Base-by-base conservation (phyloP, 176 grass and related monocot species). In the Bothriochloa decipiens region DNA sequence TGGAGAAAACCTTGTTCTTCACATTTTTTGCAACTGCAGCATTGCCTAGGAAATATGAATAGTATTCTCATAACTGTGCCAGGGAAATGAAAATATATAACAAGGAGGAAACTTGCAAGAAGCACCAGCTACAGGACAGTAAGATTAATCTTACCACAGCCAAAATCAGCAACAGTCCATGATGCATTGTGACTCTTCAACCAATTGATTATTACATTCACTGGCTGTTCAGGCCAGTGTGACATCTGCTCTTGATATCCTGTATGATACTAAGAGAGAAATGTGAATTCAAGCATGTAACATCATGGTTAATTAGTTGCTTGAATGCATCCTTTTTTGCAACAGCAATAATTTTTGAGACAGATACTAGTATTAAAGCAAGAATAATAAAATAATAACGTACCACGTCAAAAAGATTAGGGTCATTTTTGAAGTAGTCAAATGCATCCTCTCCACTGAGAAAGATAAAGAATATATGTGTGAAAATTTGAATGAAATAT, bases 211-310 rank as follows among this genome's bases (percentile, higher is more conserved):
- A 98, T 96, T 40, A 90, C 76, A 80, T 96, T 96, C 62, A 96
- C 93, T 46, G 96, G 96, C 57, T 92, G 87, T 66, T 96, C 91
- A 71, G 96, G 96, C 96, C 96, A 98, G 81, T 72, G 93, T 32
- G 91, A 86, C 96, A 98, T 95, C 79, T 98, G 93, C 23, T 95
- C 89, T 87, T 86, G 87, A 82, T 98, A 98, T 89, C 96, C 96
- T 98, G 93, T 74, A 81, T 98, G 96, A 90, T 98, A 98, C 96
- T 98, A 87, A 52, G 25, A 81, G 12, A 83, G 66, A 47, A 92
- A 41, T 18, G n/a, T 82, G n/a, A 83, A 75, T 72, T 74, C 28
- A 84, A 69, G 62, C 29, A 65, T 14, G 2, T 62, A 86, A 66
- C 46, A 39, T 47, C 14, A 70, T 15, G 18, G 3, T 36, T 45